Evolutionary conservation across 1,284 basidiomycete genomes (phyloP), one percentile per base, ranked within the genome.

Genomic region (Cryptococcus sp.): DNA sequence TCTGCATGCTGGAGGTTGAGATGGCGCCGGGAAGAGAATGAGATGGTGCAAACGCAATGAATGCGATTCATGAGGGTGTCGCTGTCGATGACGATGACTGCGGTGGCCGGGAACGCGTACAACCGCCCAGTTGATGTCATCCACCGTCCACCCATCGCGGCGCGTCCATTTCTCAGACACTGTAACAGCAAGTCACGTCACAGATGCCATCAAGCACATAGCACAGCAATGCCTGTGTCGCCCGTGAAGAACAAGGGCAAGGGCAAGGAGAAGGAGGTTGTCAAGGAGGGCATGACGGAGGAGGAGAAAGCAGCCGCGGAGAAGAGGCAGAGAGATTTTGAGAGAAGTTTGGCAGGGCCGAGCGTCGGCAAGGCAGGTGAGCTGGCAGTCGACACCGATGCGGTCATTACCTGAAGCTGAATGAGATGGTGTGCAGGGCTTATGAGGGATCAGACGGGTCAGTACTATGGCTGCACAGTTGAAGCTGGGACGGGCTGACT

Each of bases 321-420:
- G 53, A 62, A 62, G 49, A 56, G 60, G 38, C 60, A 67, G 52
- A 56, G 67, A 37, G 67, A 67, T 36, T 76, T 77, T 55, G 73
- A 76, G 62, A 57, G 76, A 20, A 73, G 71, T 65, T 59, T 78
- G 4, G 76, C 77, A 3, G 77, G 77, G 11, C 73, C 74, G 3
- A 76, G 73, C 60, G 76, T 77, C 0, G 73, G 71, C 47, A 78
- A 78, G 55, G 73, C 75, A n/a, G 75, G 73, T 72, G 47, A 50
- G 71, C 52, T 4, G 28, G 9, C 18, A 16, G 0, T 15, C 35
- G 18, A n/a, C n/a, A n/a, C n/a, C 15, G 20, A 11, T 3, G 11
- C 18, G 18, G 50, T 61, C 11, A 2, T 20, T 36, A 59, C 44
- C 28, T 13, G 20, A 8, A 43, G 18, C 15, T 37, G 23, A 43